These are phyloP conservation scores for Lasiodiplodia gonubiensis DNA, from an alignment of 2,329 filamentous ascomycete genomes.

Conservation along the genomic window DNA sequence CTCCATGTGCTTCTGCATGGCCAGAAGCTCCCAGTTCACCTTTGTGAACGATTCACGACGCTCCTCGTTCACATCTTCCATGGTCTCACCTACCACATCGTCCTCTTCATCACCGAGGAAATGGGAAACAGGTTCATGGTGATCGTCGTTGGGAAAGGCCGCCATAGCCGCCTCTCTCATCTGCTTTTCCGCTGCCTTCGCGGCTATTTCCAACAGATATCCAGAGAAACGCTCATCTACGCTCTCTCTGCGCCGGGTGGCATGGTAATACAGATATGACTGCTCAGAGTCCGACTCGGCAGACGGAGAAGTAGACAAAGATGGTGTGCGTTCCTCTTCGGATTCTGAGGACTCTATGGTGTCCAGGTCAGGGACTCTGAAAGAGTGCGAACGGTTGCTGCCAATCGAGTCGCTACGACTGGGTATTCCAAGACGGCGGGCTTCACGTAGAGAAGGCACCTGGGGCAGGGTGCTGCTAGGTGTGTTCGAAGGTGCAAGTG, in stretches of 20 bases:
- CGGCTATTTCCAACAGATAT: constrained; percentile 79
- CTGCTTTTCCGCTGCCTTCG: constrained; percentile 78
- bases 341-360: constrained; percentile 67
- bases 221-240: constrained; percentile 77
- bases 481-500: constrained; percentile 47
- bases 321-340: constrained; percentile 54
- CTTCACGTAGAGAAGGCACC: constrained; percentile 45
- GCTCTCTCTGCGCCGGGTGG: constrained; percentile 64
- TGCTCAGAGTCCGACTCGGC: constrained; percentile 51
- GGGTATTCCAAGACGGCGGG: constrained; percentile 42
- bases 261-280: constrained; percentile 57
- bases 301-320: constrained; percentile 53
- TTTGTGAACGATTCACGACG: constrained; percentile 67
- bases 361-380: constrained; percentile 65
- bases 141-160: constrained; percentile 74
- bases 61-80: constrained; percentile 41
- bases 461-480: constrained; percentile 40
- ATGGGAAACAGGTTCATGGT: constrained; percentile 73
- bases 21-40: constrained; percentile 75
- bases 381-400: constrained; percentile 58
- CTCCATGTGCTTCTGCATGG: constrained; percentile 80
- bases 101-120: constrained; percentile 69
- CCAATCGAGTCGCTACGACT: constrained; percentile 42
- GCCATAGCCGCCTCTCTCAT: constrained; percentile 77
- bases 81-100: constrained; percentile 50